Conservation (phyloP, 2,329 filamentous ascomycete genomes). For the Ascocoryne sarcoides region DNA sequence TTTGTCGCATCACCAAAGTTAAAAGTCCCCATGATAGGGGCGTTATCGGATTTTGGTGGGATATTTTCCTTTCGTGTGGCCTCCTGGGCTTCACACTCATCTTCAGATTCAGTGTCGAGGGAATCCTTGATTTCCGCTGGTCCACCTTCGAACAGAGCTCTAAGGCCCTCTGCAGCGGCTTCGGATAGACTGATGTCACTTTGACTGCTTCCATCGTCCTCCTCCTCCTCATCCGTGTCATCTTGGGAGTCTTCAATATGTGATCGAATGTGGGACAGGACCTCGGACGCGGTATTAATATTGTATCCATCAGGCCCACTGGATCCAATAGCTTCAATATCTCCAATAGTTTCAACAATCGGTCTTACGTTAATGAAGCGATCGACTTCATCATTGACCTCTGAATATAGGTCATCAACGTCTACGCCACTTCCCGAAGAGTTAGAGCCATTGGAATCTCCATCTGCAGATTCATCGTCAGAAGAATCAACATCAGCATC, state of each 20-base stretch:
- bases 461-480: conserved; percentile 9
- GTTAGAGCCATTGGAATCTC: conserved; percentile 3
- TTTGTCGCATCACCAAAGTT: background rate
- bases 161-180: conserved; percentile 18
- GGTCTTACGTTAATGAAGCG: too few species aligned
- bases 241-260: conserved; percentile 1
- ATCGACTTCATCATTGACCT: conserved; percentile 1
- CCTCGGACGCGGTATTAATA: too few species aligned
- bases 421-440: conserved; percentile 5
- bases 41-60: background rate
- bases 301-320: too few species aligned
- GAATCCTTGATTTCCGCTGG: background rate
- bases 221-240: conserved; percentile 2
- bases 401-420: too few species aligned
- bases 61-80: background rate
- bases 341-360: too few species aligned
- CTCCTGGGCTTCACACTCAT: background rate
- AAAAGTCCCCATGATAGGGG: background rate
- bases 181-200: conserved; percentile 22
- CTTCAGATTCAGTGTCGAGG: background rate
- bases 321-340: too few species aligned
- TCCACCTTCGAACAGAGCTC: conserved; percentile 11
- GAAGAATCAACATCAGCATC: conserved; percentile 1
- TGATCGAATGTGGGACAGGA: too few species aligned
- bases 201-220: conserved; percentile 10